Base-by-base conservation (phyloP, 768 basidiomycete genomes). In the Tubosaeta sp. region DNA sequence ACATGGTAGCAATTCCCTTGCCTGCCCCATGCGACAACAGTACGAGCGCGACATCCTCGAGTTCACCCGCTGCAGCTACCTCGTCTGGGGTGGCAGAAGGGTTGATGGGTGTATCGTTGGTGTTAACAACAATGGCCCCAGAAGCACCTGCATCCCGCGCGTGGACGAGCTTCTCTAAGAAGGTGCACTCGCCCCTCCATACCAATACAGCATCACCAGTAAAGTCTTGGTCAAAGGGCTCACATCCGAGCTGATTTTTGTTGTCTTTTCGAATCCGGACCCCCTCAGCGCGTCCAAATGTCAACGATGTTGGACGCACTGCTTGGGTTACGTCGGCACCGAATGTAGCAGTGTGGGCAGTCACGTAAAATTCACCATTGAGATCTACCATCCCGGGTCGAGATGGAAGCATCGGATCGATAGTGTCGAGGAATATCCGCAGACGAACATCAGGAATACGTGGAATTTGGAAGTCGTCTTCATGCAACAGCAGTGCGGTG, bases 121-220 rank as follows among this genome's bases (percentile, higher is more conserved):
- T 74, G 63, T 81, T 85, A 62, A 88, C 71, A 39, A 95, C 83
- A 13, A 98, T 69, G 9, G 94, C 81, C 1, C 91, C 95, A 0
- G 78, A 78, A 5, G 92, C 91, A 1, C 82, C 86, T 1, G 85
- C 88, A 9, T 75, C 70, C 16, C 78, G 77, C 5, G 93, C 94
- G 42, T 76, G 56, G 12, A 82, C 46, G 14, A 95, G 75, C 71
- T 99, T 99, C 58, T 90, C 80, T 13, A 91, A 69, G 71, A 98
- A 97, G 9, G 92, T 86, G 68, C 95, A 98, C 5, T 76, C 80
- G 6, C 95, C 95, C 27, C 95, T 80, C 41, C 75, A 75, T 14
- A 88, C 74, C 14, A 97, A 64, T 22, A 93, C 65, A 5, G 81
- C 75, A 39, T 75, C 79, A 44, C 78, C 75, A 11, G 72, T 67